These are phyloP conservation scores for Ustilago tritici DNA, from an alignment of 1,284 basidiomycete species.

Conservation along the genomic window DNA sequence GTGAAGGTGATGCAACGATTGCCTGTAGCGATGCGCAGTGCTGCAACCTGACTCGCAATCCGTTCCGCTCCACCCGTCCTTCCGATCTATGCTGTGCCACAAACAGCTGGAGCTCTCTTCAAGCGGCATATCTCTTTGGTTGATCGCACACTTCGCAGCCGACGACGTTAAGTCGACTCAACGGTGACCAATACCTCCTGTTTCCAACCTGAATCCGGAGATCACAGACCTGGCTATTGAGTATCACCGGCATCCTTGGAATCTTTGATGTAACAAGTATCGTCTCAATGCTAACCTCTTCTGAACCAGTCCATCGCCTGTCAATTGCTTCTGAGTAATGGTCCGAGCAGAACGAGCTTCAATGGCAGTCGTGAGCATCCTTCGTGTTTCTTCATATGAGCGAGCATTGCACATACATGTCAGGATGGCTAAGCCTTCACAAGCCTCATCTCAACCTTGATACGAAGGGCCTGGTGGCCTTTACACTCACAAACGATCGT, in stretches of 20 bases:
- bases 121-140: conserved; percentile 13
- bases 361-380: too few relatives aligned
- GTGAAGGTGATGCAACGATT: not conserved
- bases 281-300: not conserved
- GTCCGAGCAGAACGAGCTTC: too few relatives aligned
- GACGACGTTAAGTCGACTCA: not conserved
- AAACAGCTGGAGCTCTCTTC: conserved; percentile 21
- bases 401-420: too few relatives aligned
- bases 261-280: not conserved
- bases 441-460: too few relatives aligned
- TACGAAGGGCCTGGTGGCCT: too few relatives aligned
- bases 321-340: too few relatives aligned
- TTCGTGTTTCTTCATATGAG: too few relatives aligned
- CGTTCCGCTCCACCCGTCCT: not conserved
- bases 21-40: too few relatives aligned
- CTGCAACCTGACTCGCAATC: not conserved
- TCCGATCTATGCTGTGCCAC: not conserved
- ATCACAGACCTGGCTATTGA: not conserved
- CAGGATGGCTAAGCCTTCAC: too few relatives aligned
- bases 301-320: too few relatives aligned
- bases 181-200: not conserved
- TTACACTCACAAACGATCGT: too few relatives aligned
- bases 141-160: conserved; percentile 14
- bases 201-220: too few relatives aligned
- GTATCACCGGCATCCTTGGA: not conserved